phyloP scores from a whole-genome alignment of 2,329 filamentous ascomycete species.

The Chaetomiaceae sp. region DNA sequence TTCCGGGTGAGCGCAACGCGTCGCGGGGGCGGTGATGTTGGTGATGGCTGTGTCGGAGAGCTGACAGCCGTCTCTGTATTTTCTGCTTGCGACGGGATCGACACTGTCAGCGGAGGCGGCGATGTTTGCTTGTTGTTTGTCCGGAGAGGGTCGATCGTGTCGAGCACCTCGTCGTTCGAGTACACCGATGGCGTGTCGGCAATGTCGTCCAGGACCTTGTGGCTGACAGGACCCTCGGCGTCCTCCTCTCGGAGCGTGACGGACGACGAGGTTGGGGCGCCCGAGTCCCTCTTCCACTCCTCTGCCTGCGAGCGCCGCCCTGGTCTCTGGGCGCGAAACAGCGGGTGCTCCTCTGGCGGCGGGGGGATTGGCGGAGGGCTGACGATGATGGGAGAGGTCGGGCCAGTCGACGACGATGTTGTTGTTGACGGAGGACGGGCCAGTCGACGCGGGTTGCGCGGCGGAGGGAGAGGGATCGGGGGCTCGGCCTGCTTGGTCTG shows the following conservation, averaged over 20 bases:
- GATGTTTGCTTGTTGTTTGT: neutral
- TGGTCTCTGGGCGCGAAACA: conserved; percentile 39
- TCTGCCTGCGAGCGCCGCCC: conserved; percentile 29
- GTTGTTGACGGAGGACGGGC: conserved; percentile 27
- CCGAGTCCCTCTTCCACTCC: conserved; percentile 53
- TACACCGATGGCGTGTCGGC: conserved; percentile 31
- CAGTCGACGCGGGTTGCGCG: conserved; percentile 38
- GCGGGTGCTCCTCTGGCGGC: conserved; percentile 50
- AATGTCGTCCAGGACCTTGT: conserved; percentile 25
- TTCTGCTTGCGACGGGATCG: conserved; percentile 14
- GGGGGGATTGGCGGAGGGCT: conserved; percentile 35
- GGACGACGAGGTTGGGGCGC: conserved; percentile 43
- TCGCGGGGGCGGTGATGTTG: conserved; percentile 15
- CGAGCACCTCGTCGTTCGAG: conserved; percentile 24
- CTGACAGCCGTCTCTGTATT: conserved; percentile 9
- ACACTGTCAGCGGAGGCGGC: conserved; percentile 19
- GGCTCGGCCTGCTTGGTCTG: conserved; percentile 54
- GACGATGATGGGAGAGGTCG: conserved; percentile 28
- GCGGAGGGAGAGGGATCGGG: conserved; percentile 48
- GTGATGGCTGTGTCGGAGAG: conserved; percentile 10
- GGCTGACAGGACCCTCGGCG: conserved; percentile 24
- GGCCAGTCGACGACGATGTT: conserved; percentile 18
- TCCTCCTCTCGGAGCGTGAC: conserved; percentile 37
- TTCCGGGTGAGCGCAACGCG: conserved; percentile 16
- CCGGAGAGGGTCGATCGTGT: conserved; percentile 5